Conservation (phyloP, 805 yeast species). For the Metschnikowia gelsemii region DNA sequence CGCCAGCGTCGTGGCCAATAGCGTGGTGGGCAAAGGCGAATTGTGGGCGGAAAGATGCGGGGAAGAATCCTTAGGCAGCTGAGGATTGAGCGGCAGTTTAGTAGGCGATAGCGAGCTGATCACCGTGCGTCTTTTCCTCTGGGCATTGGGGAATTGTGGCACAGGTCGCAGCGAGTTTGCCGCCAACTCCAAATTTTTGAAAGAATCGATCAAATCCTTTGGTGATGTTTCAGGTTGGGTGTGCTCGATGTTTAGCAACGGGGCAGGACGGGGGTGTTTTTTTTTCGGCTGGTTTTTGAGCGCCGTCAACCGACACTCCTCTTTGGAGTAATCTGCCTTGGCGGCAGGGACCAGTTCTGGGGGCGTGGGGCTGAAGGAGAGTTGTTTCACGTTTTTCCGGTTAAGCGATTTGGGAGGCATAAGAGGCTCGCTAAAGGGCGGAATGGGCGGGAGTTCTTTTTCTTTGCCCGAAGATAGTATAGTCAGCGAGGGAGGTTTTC, state of each 20-base stretch:
- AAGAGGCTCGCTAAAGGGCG: constrained; percentile 25
- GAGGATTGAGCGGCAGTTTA: constrained; percentile 16
- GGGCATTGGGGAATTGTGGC: constrained; percentile 4
- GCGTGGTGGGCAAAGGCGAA: constrained; percentile 25
- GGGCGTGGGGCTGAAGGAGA: constrained; percentile 20
- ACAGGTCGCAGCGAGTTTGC: background rate
- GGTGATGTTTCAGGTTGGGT: constrained; percentile 8
- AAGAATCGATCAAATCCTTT: constrained; percentile 8
- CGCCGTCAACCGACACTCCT: constrained; percentile 12
- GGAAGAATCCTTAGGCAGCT: background rate
- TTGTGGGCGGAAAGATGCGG: background rate
- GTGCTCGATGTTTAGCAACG: constrained; percentile 26
- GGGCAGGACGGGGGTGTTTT: constrained; percentile 32
- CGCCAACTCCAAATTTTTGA: constrained; percentile 12
- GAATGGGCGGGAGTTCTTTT: constrained; percentile 42
- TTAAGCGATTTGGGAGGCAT: constrained; percentile 37
- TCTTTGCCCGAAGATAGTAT: constrained; percentile 27
- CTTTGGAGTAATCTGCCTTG: constrained; percentile 6
- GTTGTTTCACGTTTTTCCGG: constrained; percentile 41
- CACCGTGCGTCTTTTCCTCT: constrained; percentile 39
- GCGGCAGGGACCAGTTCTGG: background rate
- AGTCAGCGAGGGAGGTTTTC: background rate
- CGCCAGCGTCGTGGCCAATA: constrained; percentile 34
- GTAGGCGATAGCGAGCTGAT: constrained; percentile 45
- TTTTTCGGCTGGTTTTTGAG: constrained; percentile 22